Percentiles rank a stretch among this genome's conserved stretches.
Conservation (phyloP, 148 eudicot species). For the Camellia granthamiana region DNA sequence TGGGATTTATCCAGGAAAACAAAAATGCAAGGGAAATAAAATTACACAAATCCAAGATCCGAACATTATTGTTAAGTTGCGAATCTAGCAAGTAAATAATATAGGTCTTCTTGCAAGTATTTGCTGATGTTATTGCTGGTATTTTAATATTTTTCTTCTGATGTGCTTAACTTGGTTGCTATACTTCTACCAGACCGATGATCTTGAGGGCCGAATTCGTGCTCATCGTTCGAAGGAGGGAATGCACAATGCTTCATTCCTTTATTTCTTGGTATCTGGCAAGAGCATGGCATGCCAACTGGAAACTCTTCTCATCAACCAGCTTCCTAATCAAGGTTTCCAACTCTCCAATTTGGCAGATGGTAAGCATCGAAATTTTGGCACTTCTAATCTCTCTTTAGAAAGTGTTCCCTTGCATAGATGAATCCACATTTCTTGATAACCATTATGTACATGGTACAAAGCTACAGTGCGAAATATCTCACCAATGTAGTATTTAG, state of each 20-base stretch:
- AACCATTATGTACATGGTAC: slow-evolving; percentile 1
- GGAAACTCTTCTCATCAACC: slow-evolving; percentile 90
- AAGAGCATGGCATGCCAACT: slow-evolving; percentile 91
- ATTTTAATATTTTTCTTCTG: not conserved
- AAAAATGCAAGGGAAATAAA: no score
- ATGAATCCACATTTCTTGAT: slow-evolving; percentile 13
- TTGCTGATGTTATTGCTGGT: not conserved
- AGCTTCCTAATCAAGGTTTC: slow-evolving; percentile 73
- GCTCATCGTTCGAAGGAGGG: slow-evolving; percentile 78
- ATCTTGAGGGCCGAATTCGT: slow-evolving; percentile 80
- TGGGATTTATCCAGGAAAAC: no score
- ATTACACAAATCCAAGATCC: no score
- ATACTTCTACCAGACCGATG: slow-evolving; percentile 63
- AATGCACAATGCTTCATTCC: slow-evolving; percentile 64
- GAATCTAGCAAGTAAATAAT: not conserved
- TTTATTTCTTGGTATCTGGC: slow-evolving; percentile 71
- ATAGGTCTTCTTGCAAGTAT: not conserved
- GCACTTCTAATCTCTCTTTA: slow-evolving; percentile 46
- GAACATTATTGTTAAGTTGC: not conserved
- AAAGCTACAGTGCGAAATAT: not conserved
- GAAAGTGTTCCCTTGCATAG: slow-evolving; percentile 40
- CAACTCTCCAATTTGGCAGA: slow-evolving; percentile 74
- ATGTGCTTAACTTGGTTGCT: not conserved
- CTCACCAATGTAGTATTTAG: not conserved
- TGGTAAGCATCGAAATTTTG: slow-evolving; percentile 92